Base-by-base conservation (phyloP, 768 basidiomycete species). In the Suillus paluster region DNA sequence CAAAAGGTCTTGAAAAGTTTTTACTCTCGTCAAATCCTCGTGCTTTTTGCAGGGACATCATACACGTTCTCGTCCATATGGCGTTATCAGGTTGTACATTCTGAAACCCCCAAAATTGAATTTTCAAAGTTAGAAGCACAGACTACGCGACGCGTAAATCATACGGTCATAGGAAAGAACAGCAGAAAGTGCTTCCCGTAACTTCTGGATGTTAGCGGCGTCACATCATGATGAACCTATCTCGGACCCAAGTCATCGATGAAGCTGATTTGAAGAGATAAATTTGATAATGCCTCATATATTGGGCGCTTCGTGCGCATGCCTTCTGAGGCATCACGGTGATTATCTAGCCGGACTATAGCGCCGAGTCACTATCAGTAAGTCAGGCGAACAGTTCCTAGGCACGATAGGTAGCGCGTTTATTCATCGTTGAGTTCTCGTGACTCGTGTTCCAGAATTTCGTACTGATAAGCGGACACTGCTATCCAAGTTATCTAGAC, bases 271-370 rank as follows among this genome's bases (percentile, higher is more conserved):
- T 50, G 19, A 50, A 50, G 17, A n/a, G 30, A 50, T 50, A n/a
- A 50, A 30, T 3, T 50, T 12, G 38, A 55, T 25, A 27, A 53
- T 53, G 33, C 30, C 30, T 21, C 49, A 50, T 27, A 50, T 50
- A 50, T 19, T 50, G 49, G n/a, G 30, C 49, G 49, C 49, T 50
- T 55, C 53, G 34, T 54, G 53, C 34, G 49, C 38, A 55, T 5
- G 54, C 11, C 54, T 55, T 39, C 54, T 55, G 17, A 27, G 54
- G 54, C 23, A 23, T 4, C 54, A 55, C 38, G 34, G 21, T 55
- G 54, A 55, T 55, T 55, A 55, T 55, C 54, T 55, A 39, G 38
- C 54, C 54, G 36, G 54, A 25, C 39, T 38, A 39, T 39, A 39
- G 49, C 19, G 30, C 49, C 25, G 30, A n/a, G 30, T 30, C 30